Evolutionary conservation across 768 basidiomycete genomes (phyloP).

Genomic region (Coprinopsis cinerea): DNA sequence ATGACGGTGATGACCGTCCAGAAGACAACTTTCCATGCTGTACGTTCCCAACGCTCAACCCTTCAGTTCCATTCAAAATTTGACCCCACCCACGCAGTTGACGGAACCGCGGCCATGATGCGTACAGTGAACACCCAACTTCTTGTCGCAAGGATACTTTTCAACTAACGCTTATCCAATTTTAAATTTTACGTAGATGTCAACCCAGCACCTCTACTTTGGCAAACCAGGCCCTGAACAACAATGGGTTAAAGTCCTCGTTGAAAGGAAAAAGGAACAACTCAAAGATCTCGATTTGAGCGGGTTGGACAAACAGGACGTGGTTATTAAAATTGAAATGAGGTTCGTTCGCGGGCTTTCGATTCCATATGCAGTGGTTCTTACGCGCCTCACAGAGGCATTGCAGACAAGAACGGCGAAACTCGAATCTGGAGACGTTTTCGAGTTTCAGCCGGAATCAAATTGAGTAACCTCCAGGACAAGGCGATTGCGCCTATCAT

Average conservation of each 20-base stretch:
- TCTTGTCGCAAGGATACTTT: too few species aligned
- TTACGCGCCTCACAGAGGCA: not conserved
- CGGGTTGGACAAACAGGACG: slow-evolving; percentile 16
- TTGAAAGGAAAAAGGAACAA: slow-evolving; percentile 8
- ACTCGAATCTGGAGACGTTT: slow-evolving; percentile 25
- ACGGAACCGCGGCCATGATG: not conserved
- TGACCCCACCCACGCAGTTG: not conserved
- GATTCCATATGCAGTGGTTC: not conserved
- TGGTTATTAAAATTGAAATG: slow-evolving; percentile 13
- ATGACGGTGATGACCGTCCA: not conserved
- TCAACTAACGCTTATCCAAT: not conserved
- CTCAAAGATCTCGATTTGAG: slow-evolving; percentile 13
- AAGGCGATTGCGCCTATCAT: slow-evolving; percentile 28
- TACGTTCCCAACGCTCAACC: not conserved
- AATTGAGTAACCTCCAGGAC: slow-evolving; percentile 27
- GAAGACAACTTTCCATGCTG: not conserved
- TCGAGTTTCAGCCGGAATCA: slow-evolving; percentile 27
- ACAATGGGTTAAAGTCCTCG: not conserved
- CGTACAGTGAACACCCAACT: too few species aligned
- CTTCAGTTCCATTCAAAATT: not conserved
- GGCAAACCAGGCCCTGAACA: not conserved
- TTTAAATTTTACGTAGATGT: too few species aligned
- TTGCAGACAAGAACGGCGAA: slow-evolving; percentile 15
- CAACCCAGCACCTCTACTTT: too few species aligned
- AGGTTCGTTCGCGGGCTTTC: slow-evolving; percentile 11